Percentiles rank a stretch among this genome's conserved stretches.
phyloP scores from a whole-genome alignment of 805 yeast genomes.

The Metschnikowia arizonensis region DNA sequence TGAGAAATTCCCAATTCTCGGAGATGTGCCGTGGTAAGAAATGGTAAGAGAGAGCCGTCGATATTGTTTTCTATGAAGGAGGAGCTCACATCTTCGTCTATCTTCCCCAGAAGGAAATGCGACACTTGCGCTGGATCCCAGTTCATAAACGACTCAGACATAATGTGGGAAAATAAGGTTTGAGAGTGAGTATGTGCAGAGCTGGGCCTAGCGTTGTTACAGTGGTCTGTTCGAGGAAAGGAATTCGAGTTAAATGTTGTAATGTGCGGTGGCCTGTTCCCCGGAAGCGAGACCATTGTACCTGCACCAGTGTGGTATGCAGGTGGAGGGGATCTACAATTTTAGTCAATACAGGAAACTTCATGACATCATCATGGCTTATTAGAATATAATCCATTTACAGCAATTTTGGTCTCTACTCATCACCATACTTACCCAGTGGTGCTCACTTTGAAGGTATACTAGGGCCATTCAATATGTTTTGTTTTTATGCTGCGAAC shows the following conservation, averaged over 20 bases:
- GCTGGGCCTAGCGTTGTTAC: not conserved
- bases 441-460: no score
- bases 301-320: constrained; percentile 3
- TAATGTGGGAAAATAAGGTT: not conserved
- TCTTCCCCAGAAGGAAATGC: constrained; percentile 25
- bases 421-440: no score
- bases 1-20: constrained; percentile 62
- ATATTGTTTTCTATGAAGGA: constrained; percentile 55
- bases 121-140: constrained; percentile 47
- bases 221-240: not conserved
- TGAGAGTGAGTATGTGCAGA: not conserved
- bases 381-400: no score
- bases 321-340: not conserved
- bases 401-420: no score
- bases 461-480: no score
- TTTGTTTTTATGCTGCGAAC: not conserved
- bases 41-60: constrained; percentile 69
- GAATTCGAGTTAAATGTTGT: not conserved
- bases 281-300: constrained; percentile 2
- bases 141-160: constrained; percentile 33
- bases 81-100: constrained; percentile 25
- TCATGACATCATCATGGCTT: no score
- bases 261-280: constrained; percentile 1
- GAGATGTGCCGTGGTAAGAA: constrained; percentile 65
- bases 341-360: not conserved